Conservation (phyloP, 768 basidiomycete genomes). For the Sistotremastrum suecicum region DNA sequence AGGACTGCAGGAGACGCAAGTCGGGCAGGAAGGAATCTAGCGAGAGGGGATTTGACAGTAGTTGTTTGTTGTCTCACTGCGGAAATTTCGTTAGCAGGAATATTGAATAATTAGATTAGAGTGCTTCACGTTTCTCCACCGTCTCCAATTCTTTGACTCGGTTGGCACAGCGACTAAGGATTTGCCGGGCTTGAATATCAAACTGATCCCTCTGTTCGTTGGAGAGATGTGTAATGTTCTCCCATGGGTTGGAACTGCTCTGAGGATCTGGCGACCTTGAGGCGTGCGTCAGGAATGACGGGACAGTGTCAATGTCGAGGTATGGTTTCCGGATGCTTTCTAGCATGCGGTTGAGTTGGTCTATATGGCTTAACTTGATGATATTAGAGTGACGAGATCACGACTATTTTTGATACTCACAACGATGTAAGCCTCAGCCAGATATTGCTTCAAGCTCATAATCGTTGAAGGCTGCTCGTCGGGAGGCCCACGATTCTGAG, state of each 20-base stretch:
- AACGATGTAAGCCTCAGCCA: slow-evolving; percentile 63
- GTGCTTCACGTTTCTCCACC: slow-evolving; percentile 63
- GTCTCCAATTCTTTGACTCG: slow-evolving; percentile 79
- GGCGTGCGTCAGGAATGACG: slow-evolving; percentile 36
- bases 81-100: slow-evolving; percentile 8
- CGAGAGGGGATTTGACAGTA: slow-evolving; percentile 45
- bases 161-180: slow-evolving; percentile 75
- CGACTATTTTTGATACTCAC: slow-evolving; percentile 25
- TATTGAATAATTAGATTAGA: slow-evolving; percentile 6
- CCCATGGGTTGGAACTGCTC: no score
- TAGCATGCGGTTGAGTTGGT: slow-evolving; percentile 58
- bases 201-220: slow-evolving; percentile 95
- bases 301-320: slow-evolving; percentile 62
- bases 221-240: slow-evolving; percentile 52
- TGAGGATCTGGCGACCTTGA: slow-evolving; percentile 37
- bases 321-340: slow-evolving; percentile 72
- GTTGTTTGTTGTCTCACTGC: slow-evolving; percentile 56
- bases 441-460: slow-evolving; percentile 54
- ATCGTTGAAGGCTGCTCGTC: slow-evolving; percentile 23
- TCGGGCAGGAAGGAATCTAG: slow-evolving; percentile 58
- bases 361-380: slow-evolving; percentile 56
- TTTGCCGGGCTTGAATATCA: slow-evolving; percentile 80
- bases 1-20: slow-evolving; percentile 45
- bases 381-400: slow-evolving; percentile 1
- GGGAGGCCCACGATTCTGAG: slow-evolving; percentile 20